Conservation (phyloP, 176 grass and related monocot species). For the Carex myosuroides region DNA sequence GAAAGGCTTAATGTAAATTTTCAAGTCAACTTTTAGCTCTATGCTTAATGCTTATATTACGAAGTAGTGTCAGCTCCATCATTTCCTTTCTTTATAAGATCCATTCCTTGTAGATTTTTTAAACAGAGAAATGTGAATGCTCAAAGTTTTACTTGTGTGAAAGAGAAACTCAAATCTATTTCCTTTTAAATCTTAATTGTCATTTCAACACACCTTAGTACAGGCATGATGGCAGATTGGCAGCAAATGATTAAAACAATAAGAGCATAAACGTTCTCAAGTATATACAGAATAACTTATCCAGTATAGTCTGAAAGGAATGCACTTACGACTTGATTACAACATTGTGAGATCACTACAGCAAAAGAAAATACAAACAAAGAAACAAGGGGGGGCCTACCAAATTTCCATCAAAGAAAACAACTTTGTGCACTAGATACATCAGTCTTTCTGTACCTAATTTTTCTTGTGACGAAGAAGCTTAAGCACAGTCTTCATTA, state of each 20-base stretch:
- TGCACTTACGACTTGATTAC: slow-evolving; percentile 19
- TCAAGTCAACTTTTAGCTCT: too few relatives aligned
- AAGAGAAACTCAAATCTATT: background rate
- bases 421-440: background rate
- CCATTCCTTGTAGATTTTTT: background rate
- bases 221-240: background rate
- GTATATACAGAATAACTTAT: background rate
- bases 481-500: background rate
- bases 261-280: background rate
- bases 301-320: background rate
- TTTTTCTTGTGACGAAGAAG: slow-evolving; percentile 1
- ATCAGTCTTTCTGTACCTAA: background rate
- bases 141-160: background rate
- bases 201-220: background rate
- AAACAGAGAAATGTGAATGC: background rate
- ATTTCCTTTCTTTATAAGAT: background rate
- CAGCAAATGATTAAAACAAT: background rate
- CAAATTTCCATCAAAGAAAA: background rate
- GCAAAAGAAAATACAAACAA: background rate
- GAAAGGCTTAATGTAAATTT: background rate
- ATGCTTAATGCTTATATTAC: background rate
- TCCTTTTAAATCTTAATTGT: background rate
- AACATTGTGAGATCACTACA: background rate
- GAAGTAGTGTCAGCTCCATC: background rate
- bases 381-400: background rate